Evolutionary conservation across 768 basidiomycete genomes (phyloP), one percentile per base, ranked within the genome.

Genomic region (Pholiota conissans): DNA sequence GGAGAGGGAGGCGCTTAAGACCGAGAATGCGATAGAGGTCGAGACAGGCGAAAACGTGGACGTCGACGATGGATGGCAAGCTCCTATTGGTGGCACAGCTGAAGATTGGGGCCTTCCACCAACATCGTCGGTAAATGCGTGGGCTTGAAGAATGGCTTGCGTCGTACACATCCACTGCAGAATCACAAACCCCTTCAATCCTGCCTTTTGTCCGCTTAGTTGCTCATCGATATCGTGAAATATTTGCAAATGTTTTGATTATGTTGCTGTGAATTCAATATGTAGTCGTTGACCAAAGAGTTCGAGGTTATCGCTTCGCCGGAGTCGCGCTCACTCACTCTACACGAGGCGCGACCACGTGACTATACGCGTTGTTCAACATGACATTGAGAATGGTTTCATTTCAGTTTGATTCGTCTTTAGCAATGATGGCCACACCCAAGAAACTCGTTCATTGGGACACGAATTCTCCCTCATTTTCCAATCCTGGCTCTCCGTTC

Each of bases 381-480:
- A 20, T 27, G 2, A 27, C 26, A 6, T 30, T 29, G 16, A 7
- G 20, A 4, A n/a, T 20, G 40, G 40, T 42, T 20, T 45, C 7
- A 20, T 9, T 7, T 39, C 37, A 18, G 16, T 18, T 2, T 35
- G 3, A 11, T 35, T 3, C 34, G 9, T 34, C 20, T n/a, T 48
- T 42, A 52, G 42, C 42, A 30, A 27, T 64, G 63, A 27, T 29
- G 30, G 42, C 42, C 39, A 79, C 76, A 40, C 77, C 79, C 6
- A 77, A 71, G 66, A 81, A 80, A 64, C 69, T 73, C 22, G 82
- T 84, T 0, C 82, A 83, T 56, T 86, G 83, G 83, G 78, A 76
- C 20, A 69, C 75, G 3, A 73, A 78, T 45, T 63, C 81, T 45
- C 62, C 75, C n/a, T 83, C 82, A 0, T 52, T 79, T n/a, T 73